phyloP scores from a whole-genome alignment of 1,139 yeast species.

The Magnusiomyces tetraspermus region DNA sequence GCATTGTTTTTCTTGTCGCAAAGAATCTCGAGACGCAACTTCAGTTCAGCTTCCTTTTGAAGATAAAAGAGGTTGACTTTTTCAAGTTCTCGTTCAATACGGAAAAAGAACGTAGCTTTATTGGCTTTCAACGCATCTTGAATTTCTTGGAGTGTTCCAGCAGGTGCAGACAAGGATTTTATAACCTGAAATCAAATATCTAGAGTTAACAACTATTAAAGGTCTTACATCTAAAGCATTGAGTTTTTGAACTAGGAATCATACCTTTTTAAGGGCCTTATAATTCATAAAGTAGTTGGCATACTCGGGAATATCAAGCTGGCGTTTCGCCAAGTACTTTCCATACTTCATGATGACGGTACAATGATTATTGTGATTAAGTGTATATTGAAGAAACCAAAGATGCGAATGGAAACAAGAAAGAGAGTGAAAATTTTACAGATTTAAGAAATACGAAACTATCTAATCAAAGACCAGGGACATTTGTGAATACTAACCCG shows the following conservation, averaged over 20 bases:
- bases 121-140: conserved; percentile 72
- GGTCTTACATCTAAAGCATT: no score
- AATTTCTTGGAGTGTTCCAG: conserved; percentile 24
- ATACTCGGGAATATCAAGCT: conserved; percentile 89
- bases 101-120: conserved; percentile 87
- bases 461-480: no score
- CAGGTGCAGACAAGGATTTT: conserved; percentile 33
- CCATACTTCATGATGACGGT: conserved; percentile 85
- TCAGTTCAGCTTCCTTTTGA: conserved; percentile 77
- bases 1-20: conserved; percentile 62
- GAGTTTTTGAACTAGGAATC: no score
- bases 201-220: not conserved
- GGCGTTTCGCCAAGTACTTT: conserved; percentile 86
- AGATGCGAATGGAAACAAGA: not conserved
- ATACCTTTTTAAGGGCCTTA: conserved; percentile 69
- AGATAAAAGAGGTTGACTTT: conserved; percentile 84
- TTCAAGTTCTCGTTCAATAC: conserved; percentile 86
- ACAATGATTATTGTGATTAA: no score
- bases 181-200: conserved; percentile 32
- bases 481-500: no score
- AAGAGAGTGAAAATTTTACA: not conserved
- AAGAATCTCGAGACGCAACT: conserved; percentile 66
- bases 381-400: no score
- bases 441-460: no score
- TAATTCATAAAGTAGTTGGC: conserved; percentile 89